Evolutionary conservation across 768 basidiomycete species (phyloP), one percentile per base, ranked within the genome.

Genomic region (Dentipellis fragilis): DNA sequence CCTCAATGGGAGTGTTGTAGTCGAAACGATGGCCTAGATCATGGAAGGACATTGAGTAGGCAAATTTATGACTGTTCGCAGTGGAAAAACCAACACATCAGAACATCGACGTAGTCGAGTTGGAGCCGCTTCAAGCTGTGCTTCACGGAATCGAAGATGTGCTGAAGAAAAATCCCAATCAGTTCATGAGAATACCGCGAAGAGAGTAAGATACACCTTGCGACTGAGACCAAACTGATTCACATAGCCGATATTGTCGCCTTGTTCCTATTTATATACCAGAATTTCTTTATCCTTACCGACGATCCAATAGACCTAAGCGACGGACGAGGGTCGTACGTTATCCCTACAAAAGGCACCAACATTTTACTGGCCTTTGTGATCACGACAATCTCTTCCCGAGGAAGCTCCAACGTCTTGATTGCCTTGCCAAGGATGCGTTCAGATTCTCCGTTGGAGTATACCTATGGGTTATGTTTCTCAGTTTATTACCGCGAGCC

Each of bases 61-160:
- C 8, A 42, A 14, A 42, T 42, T 3, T 19, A 4, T 2, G 2
- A 42, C 4, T 42, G 2, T 3, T 3, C 4, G 40, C 9, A 42
- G 9, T 14, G 14, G 19, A 14, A 14, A 14, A 19, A 54, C 56
- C 38, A 48, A 74, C 84, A 84, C 70, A 87, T 85, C 6, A 87
- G 67, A 1, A 88, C 67, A 63, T 89, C 87, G 59, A 90, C 72
- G 58, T 87, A 88, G 52, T 89, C 86, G 35, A 85, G 68, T 49
- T 86, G 82, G 7, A 89, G 72, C 36, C 87, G 73, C 60, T 83
- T 67, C 54, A 89, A 66, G 52, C 79, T 80, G 21, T 69, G 67
- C 60, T 81, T 81, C 11, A 78, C 75, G 12, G 77, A 69, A 38
- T 79, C 81, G 59, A 85, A 84, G 63, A 85, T 83, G 64, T 79